phyloP scores from a whole-genome alignment of 1,284 basidiomycete genomes.

The Leccinum fallax region DNA sequence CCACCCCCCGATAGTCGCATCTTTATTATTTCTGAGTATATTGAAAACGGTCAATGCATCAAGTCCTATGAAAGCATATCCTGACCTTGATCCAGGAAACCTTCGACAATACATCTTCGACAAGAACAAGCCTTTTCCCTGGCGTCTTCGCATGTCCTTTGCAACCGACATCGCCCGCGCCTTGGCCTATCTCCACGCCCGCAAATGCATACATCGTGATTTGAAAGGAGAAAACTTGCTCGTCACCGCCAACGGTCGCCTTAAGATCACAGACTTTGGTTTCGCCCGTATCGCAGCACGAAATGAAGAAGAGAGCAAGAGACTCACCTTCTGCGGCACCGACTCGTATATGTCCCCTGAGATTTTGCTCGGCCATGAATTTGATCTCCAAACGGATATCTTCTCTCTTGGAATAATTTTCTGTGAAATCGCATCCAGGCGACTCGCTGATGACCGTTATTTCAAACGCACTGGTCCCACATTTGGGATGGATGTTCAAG shows the following conservation, averaged over 20 bases:
- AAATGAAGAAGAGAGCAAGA: conserved; percentile 87
- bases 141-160: conserved; percentile 90
- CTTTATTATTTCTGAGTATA: conserved; percentile 89
- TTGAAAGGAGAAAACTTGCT: conserved; percentile 98
- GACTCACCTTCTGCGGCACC: conserved; percentile 95
- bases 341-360: conserved; percentile 96
- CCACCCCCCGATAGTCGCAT: conserved; percentile 82
- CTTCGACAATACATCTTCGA: conserved; percentile 86
- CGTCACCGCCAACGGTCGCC: conserved; percentile 87
- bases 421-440: conserved; percentile 88
- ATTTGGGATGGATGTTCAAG: conserved; percentile 78
- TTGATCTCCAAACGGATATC: conserved; percentile 92
- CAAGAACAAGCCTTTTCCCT: conserved; percentile 79
- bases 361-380: conserved; percentile 88
- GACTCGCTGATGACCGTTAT: conserved; percentile 78
- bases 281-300: conserved; percentile 92
- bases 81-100: conserved; percentile 52
- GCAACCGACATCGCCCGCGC: conserved; percentile 93
- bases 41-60: conserved; percentile 62
- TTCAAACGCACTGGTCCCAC: conserved; percentile 80
- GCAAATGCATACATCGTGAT: conserved; percentile 86
- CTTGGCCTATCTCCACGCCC: conserved; percentile 94
- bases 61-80: not conserved
- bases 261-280: conserved; percentile 97
- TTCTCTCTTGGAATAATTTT: conserved; percentile 96